A percentile compares a stretch with the other conserved stretches of the same genome.
These are phyloP conservation scores for Parsonsia alboflavescens DNA, from an alignment of 257 asterid species.

Conservation along the genomic window DNA sequence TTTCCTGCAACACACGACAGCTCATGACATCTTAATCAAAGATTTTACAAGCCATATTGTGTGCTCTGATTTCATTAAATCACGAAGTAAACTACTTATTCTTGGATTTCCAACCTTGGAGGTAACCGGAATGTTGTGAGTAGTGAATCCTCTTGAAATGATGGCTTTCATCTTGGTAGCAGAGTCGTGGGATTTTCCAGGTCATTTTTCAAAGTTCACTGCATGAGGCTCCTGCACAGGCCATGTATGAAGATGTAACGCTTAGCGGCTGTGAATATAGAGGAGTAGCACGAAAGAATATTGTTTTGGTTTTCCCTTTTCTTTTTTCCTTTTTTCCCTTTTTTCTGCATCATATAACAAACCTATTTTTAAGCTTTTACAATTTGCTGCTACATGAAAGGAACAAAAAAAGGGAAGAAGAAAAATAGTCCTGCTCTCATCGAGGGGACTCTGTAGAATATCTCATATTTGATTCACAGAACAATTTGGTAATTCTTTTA, in stretches of 20 bases:
- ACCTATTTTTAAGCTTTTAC: neutral
- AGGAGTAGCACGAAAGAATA: neutral
- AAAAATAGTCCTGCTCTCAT: neutral
- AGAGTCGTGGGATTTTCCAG: neutral
- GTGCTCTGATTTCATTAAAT: neutral
- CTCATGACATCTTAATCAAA: constrained; percentile 3
- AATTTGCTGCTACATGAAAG: neutral
- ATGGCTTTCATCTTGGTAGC: neutral
- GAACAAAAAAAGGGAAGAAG: no score
- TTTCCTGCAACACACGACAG: constrained; percentile 58
- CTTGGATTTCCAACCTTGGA: neutral
- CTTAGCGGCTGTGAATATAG: neutral
- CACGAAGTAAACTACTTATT: neutral
- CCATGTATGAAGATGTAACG: neutral
- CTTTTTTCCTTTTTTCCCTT: no score
- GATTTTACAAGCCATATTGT: neutral
- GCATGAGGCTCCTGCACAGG: neutral
- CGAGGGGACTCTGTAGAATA: neutral
- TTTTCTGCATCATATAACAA: no score
- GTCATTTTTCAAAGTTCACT: constrained; percentile 1
- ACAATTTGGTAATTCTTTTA: neutral
- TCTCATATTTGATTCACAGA: neutral
- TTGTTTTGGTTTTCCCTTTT: neutral
- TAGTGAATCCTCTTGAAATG: neutral
- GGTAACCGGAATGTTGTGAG: neutral